Evolutionary conservation across 2,329 filamentous ascomycete genomes (phyloP), one percentile per base, ranked within the genome.

Genomic region (Cadophora malorum): DNA sequence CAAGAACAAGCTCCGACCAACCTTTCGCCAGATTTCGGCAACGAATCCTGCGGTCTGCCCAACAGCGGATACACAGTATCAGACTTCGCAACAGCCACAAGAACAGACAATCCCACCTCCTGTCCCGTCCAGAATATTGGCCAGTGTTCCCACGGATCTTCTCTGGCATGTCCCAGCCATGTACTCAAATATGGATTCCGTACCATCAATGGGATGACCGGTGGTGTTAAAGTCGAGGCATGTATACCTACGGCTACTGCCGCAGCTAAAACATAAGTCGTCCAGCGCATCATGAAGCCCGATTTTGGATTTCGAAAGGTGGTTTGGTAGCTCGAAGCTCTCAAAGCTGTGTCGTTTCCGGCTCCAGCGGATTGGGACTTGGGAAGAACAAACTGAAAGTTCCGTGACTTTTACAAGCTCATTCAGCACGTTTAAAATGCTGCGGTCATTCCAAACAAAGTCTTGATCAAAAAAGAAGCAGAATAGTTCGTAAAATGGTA

Each of bases 51-150:
- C 10, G 88, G 85, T 76, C 88, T 83, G 65, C 89, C 89, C 59
- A 91, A 80, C 67, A 91, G 79, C 38, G 89, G 89, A 76, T 88
- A 91, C 4, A 89, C 85, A 33, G 82, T 82, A 62, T 83, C 82
- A n/a, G 86, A 83, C 41, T 85, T 83, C 2, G 88, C 86, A 14
- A 90, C 80, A 28, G 86, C 84, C 49, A 88, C 89, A 68, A 91
- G 82, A 61, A 91, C 79, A 7, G 86, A 85, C 71, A 91, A 85
- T 53, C 89, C 89, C 66, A 91, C 79, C 76, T 90, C 84, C 74
- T 88, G 83, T 41, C 91, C 91, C 7, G 90, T 92, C 84, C 90
- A 94, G 78, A 94, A 94, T 78, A 95, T 95, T 28, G 93, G 93
- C 93, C 93, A 97, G 80, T 88, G 86, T 64, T 88, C 85, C 93